Evolutionary conservation across 306 rosid species (phyloP).

Genomic region (Citrullus colocynthis): DNA sequence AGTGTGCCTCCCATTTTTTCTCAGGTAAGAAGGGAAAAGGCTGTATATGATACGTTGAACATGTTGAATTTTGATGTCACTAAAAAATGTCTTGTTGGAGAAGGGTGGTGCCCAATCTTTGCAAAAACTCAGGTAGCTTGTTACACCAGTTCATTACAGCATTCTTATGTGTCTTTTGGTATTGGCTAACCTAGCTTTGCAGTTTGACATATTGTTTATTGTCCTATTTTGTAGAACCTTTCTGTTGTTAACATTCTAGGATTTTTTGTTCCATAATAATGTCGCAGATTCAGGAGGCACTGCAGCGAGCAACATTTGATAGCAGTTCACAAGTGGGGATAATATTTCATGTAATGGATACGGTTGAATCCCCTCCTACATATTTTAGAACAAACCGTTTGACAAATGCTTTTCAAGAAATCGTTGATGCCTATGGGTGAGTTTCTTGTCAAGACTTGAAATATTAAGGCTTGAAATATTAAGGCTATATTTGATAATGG

Average conservation of each 20-base stretch:
- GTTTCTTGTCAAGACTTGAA: conserved; percentile 12
- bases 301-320: conserved; percentile 97
- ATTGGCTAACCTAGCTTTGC: not conserved
- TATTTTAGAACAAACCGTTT: conserved; percentile 83
- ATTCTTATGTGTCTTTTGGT: not conserved
- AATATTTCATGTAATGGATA: conserved; percentile 81
- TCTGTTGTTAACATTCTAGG: not conserved
- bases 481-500: not conserved
- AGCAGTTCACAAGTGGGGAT: conserved; percentile 95
- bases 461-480: not conserved
- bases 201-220: not conserved
- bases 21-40: conserved; percentile 97
- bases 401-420: conserved; percentile 92
- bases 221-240: conserved; percentile 4
- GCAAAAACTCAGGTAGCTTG: conserved; percentile 65
- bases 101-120: conserved; percentile 95
- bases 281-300: conserved; percentile 77
- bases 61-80: conserved; percentile 97
- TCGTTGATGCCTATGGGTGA: conserved; percentile 99
- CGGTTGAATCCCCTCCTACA: conserved; percentile 90
- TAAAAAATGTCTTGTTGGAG: conserved; percentile 97
- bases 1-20: conserved; percentile 24
- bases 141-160: not conserved
- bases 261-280: conserved; percentile 9
- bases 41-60: conserved; percentile 86